Evolutionary conservation across 805 yeast genomes (phyloP).

Genomic region (Lipomyces orientalis): DNA sequence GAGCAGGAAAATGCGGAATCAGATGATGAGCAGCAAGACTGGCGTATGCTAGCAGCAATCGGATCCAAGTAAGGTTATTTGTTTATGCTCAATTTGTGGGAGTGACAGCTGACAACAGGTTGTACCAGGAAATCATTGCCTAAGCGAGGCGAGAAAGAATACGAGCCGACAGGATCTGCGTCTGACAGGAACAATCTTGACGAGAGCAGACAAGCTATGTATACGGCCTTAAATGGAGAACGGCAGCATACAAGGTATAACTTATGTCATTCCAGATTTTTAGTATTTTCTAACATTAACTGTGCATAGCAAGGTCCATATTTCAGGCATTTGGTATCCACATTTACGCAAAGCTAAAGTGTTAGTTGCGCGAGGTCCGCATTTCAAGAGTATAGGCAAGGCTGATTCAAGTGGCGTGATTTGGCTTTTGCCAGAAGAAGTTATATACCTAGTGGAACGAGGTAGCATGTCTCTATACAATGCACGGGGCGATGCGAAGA

Average conservation of each 20-base stretch:
- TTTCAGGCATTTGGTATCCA: constrained; percentile 57
- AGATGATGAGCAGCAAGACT: constrained; percentile 49
- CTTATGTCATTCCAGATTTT: neutral
- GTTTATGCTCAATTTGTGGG: neutral
- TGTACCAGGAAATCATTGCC: constrained; percentile 50
- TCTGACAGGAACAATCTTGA: constrained; percentile 56
- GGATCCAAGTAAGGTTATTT: constrained; percentile 14
- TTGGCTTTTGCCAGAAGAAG: constrained; percentile 68
- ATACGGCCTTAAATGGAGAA: constrained; percentile 57
- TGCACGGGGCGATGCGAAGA: constrained; percentile 46
- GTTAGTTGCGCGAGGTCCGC: constrained; percentile 69
- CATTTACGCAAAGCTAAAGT: constrained; percentile 48
- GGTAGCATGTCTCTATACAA: constrained; percentile 62
- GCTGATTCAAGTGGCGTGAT: constrained; percentile 56
- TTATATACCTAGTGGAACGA: constrained; percentile 78
- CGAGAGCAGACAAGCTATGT: constrained; percentile 73
- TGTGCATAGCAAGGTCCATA: constrained; percentile 51
- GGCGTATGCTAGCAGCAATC: constrained; percentile 44
- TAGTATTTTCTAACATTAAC: neutral
- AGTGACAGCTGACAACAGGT: neutral
- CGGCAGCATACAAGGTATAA: constrained; percentile 43
- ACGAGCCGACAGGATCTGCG: constrained; percentile 77
- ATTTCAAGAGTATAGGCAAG: constrained; percentile 72
- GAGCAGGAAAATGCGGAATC: constrained; percentile 27
- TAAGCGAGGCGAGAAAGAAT: constrained; percentile 83